phyloP scores from a whole-genome alignment of 495 filamentous ascomycete species.

The Talaromyces adpressus region DNA sequence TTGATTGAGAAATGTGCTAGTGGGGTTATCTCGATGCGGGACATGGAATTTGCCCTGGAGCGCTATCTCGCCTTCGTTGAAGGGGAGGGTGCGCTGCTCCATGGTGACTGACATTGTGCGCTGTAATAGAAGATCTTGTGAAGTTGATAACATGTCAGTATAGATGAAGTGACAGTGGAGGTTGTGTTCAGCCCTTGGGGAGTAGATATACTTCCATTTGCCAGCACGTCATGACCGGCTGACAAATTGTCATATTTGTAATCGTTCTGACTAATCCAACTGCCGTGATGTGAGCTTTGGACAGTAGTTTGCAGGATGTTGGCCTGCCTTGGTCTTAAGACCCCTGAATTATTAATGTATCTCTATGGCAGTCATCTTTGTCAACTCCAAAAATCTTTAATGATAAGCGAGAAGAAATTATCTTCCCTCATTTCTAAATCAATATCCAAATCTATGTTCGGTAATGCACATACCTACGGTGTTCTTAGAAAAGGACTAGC shows the following conservation, averaged over 20 bases:
- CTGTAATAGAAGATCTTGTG: background rate
- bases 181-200: background rate
- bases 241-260: background rate
- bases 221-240: background rate
- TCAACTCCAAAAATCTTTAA: no score
- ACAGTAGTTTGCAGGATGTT: no score
- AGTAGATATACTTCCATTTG: background rate
- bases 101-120: conserved; percentile 35
- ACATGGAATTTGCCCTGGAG: conserved; percentile 42
- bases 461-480: no score
- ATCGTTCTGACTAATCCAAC: background rate
- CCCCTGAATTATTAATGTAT: no score
- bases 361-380: no score
- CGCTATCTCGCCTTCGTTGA: conserved; percentile 45
- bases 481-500: no score
- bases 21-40: conserved; percentile 52
- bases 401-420: no score
- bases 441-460: no score
- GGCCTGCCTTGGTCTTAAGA: no score
- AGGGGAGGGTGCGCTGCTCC: conserved; percentile 23
- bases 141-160: background rate
- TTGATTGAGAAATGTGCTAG: conserved; percentile 45
- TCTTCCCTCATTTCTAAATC: no score
- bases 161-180: background rate
- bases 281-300: no score